Base-by-base conservation (phyloP, 768 basidiomycete species). In the Rhodotorula graminis region DNA sequence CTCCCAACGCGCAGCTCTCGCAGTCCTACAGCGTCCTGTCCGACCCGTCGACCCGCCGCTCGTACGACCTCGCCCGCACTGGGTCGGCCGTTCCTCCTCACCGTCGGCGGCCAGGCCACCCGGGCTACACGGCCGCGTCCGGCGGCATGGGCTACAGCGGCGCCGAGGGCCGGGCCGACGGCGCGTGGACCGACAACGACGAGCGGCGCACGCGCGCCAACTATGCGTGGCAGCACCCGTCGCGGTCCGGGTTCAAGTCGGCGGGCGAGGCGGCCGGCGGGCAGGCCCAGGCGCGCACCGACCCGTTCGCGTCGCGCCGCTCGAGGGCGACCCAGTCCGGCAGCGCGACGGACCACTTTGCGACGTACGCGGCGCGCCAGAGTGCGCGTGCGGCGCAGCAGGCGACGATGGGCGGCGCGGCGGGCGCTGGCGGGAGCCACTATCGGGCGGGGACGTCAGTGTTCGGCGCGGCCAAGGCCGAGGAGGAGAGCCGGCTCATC, bases 401-500 rank as follows among this genome's bases (percentile, higher is more conserved):
- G 69, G 31, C 10, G 33, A 59, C 42, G 58, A 27, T 31, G 42
- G 52, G 33, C 37, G 46, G 53, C 25, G 62, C 44, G 29, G 9
- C 49, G 57, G 40, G 29, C 37, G 61, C 55, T 7, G 16, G 53
- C 0, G 60, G 42, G 37, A 61, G 44, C n/a, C 74, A 66, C 40
- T 72, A 64, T 47, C 12, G 59, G 37, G 71, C 64, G 16, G 68
- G 70, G 42, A 69, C 71, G n/a, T 29, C 53, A 0, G 59, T 65
- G 25, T 72, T 75, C 57, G 74, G 70, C 12, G 50, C 58, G 23
- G 65, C 40, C 10, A 75, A 70, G 58, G 74, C 70, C 7, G 70
- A 66, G 52, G 74, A 75, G 58, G 74, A 75, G 65, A 75, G 74
- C 49, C n/a, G 74, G 57, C 47, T 75, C 64, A 75, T 75, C 64